phyloP scores from a whole-genome alignment of 1,284 basidiomycete species.

The Malassezia vespertilionis region DNA sequence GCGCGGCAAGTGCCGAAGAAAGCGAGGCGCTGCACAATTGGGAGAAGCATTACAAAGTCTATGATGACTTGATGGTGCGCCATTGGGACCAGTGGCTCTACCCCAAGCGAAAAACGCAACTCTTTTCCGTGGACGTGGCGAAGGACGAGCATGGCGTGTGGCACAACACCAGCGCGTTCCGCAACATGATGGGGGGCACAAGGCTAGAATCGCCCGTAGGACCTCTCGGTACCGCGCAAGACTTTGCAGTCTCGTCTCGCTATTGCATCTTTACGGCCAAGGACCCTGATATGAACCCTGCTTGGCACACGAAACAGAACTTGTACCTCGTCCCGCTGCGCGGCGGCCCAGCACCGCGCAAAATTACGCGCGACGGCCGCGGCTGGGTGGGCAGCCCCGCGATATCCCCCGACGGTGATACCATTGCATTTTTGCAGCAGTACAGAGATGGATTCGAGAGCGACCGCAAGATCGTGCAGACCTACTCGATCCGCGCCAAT shows the following conservation, averaged over 20 bases:
- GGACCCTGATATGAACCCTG: constrained; percentile 20
- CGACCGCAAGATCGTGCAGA: constrained; percentile 24
- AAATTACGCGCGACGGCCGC: constrained; percentile 17
- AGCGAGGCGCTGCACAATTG: constrained; percentile 1
- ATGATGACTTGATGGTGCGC: constrained; percentile 20
- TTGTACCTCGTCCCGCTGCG: constrained; percentile 21
- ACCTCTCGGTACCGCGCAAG: constrained; percentile 23
- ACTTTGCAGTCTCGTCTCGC: constrained; percentile 19
- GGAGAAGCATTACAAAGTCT: constrained; percentile 5
- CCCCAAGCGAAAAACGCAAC: constrained; percentile 20
- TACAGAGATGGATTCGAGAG: constrained; percentile 29
- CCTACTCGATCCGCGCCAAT: constrained; percentile 12
- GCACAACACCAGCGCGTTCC: constrained; percentile 7
- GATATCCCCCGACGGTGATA: constrained; percentile 21
- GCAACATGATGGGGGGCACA: constrained; percentile 21
- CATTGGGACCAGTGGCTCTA: constrained; percentile 32
- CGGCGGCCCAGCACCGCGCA: constrained; percentile 3
- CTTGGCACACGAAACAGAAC: constrained; percentile 32
- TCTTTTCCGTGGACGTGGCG: constrained; percentile 22
- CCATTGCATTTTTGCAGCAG: constrained; percentile 35
- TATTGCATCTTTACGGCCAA: constrained; percentile 26
- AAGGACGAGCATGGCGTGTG: constrained; percentile 1
- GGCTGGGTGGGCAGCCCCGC: constrained; percentile 22
- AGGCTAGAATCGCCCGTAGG: constrained; percentile 24
- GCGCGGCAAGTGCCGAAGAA: constrained; percentile 2